A percentile compares a stretch with the other conserved stretches of the same genome.
These are phyloP conservation scores for Pseudocercospora fijiensis DNA, from an alignment of 2,329 filamentous ascomycete species.

Conservation along the genomic window DNA sequence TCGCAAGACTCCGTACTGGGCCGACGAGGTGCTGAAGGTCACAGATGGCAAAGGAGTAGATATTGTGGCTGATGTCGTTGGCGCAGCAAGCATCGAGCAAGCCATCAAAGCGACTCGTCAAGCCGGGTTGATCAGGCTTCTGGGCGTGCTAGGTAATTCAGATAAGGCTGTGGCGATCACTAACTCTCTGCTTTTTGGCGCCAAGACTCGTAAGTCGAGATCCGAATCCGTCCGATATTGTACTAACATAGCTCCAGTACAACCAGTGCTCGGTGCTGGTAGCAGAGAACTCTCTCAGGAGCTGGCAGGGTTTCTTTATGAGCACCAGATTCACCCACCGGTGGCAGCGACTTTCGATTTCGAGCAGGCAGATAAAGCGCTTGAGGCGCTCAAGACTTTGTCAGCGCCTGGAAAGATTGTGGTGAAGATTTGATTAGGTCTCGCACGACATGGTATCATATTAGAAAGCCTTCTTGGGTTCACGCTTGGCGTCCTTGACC, in stretches of 20 bases:
- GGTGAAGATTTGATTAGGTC: slow-evolving; percentile 18
- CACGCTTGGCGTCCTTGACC: background rate
- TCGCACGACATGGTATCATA: background rate
- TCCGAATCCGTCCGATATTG: background rate
- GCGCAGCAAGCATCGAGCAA: slow-evolving; percentile 46
- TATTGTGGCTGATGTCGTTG: slow-evolving; percentile 51
- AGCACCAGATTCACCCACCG: slow-evolving; percentile 42
- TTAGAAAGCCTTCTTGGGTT: background rate
- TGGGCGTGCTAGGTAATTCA: slow-evolving; percentile 33
- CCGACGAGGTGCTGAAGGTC: slow-evolving; percentile 51
- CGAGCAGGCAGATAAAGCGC: slow-evolving; percentile 34
- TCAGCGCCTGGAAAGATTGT: slow-evolving; percentile 39
- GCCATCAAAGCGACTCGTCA: slow-evolving; percentile 42
- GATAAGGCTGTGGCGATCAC: slow-evolving; percentile 23
- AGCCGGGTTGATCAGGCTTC: slow-evolving; percentile 39
- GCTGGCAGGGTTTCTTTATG: slow-evolving; percentile 42
- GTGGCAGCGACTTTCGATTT: slow-evolving; percentile 43
- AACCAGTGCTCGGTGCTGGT: slow-evolving; percentile 28
- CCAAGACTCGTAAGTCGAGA: slow-evolving; percentile 25
- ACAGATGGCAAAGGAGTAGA: slow-evolving; percentile 45
- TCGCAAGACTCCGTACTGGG: slow-evolving; percentile 57
- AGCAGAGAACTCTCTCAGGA: slow-evolving; percentile 47
- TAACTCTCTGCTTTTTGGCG: slow-evolving; percentile 24
- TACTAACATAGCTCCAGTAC: slow-evolving; percentile 15
- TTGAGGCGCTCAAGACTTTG: slow-evolving; percentile 34